Percentiles rank a stretch among this genome's conserved stretches.
Conservation (phyloP, 2,329 filamentous ascomycete genomes). For the Chrysosporium keratinophilum region DNA sequence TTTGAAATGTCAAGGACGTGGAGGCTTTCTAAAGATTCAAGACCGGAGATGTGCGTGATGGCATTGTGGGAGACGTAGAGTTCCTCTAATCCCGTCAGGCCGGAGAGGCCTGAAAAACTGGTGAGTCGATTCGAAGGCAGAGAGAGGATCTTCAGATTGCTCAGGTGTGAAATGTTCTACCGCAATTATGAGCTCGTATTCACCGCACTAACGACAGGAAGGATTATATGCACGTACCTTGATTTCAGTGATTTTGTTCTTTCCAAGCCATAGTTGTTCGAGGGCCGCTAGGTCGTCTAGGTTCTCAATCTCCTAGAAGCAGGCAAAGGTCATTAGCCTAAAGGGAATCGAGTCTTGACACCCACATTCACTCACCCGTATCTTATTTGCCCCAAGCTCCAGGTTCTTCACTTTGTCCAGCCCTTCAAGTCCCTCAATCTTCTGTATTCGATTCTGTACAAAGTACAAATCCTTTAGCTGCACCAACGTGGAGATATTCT, state of each 20-base stretch:
- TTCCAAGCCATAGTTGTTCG: constrained; percentile 88
- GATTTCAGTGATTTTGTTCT: constrained; percentile 89
- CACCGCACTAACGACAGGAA: not conserved
- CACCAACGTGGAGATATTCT: constrained; percentile 66
- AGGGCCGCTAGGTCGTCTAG: constrained; percentile 65
- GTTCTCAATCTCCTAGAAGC: constrained; percentile 61
- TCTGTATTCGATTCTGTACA: constrained; percentile 85
- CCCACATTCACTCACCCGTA: constrained; percentile 45
- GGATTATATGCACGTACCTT: constrained; percentile 38
- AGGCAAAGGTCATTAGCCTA: constrained; percentile 5
- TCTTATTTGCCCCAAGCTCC: constrained; percentile 84
- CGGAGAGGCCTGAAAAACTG: constrained; percentile 62
- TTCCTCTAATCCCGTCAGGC: constrained; percentile 70
- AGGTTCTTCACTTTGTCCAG: constrained; percentile 67
- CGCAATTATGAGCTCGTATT: constrained; percentile 6
- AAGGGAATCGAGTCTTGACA: not conserved
- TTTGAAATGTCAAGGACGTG: constrained; percentile 79
- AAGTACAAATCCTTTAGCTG: constrained; percentile 78
- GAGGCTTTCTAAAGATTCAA: constrained; percentile 57
- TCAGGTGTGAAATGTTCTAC: constrained; percentile 57
- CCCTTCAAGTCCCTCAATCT: constrained; percentile 72
- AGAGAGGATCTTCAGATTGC: constrained; percentile 75
- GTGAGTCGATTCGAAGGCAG: constrained; percentile 92
- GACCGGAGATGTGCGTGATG: constrained; percentile 63
- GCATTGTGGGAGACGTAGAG: constrained; percentile 93